Conservation (phyloP, 2,329 filamentous ascomycete genomes). For the Colletotrichum brevisporum region DNA sequence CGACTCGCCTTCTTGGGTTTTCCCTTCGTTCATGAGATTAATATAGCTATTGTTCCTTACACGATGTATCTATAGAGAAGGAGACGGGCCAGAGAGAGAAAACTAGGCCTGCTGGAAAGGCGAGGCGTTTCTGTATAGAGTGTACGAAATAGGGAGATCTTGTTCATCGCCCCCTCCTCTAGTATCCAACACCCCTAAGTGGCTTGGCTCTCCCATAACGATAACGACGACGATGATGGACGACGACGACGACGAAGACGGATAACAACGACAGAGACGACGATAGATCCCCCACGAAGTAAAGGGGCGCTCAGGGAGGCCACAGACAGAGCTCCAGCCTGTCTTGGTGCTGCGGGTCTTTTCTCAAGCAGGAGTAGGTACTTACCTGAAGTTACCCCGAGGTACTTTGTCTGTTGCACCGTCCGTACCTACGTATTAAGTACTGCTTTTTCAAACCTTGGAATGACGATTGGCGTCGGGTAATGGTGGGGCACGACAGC, state of each 20-base stretch:
- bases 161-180: no score
- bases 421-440: no score
- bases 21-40: background rate
- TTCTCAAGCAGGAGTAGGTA: background rate
- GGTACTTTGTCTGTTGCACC: no score
- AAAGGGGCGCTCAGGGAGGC: background rate
- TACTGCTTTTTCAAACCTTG: background rate
- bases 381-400: no score
- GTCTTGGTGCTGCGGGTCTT: constrained; percentile 4
- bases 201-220: no score
- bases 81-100: background rate
- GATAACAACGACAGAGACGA: no score
- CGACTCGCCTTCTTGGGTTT: background rate
- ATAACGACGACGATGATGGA: no score
- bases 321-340: constrained; percentile 5
- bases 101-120: background rate
- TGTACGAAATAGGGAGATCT: background rate
- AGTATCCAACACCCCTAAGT: no score
- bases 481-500: constrained; percentile 27
- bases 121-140: background rate
- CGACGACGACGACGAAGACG: no score
- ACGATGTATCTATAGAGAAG: background rate
- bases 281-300: no score
- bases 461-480: constrained; percentile 23
- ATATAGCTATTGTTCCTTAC: background rate